Base-by-base conservation (phyloP, 108 stramenopile species). In the Asterionellopsis glacialis region DNA sequence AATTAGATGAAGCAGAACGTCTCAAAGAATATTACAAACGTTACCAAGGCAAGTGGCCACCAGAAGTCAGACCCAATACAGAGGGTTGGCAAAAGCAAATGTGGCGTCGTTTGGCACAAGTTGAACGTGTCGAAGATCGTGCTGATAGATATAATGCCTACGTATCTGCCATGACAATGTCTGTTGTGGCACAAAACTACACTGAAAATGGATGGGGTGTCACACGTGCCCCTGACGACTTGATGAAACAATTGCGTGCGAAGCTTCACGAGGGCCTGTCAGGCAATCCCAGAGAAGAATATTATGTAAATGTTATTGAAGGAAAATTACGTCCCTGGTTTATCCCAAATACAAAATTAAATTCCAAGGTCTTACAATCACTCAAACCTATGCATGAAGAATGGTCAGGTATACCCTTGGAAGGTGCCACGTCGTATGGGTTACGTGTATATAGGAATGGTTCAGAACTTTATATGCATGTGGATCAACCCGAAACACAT, bases 1-100 rank as follows among this genome's bases (percentile, higher is more conserved):
- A n/a, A 26, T 27, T 54, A 27, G 15, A 15, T 27, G 83, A 84
- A 42, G 41, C 39, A 1, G 80, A 82, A 23, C 69, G 89, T 24
- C 24, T 86, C 44, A 68, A 25, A 23, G 79, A 72, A 55, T 84
- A 77, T 52, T 47, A 66, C 39, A 68, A 70, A 11, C 59, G 81
- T 24, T 33, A 33, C 33, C 74, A 80, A 12, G 75, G 85, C 53
- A 74, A 65, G 24, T 92, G 91, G 91, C 91, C 91, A 26, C 44
- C 75, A 12, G 33, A 16, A 16, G 40, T 57, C 1, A 4, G 11
- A 0, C 86, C 91, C 0, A 57, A 82, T 45, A 85, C 81, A 23
- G 67, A 64, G 0, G 91, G 91, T 13, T 92, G 87, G 87, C 55
- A 57, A 22, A 59, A 68, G 9, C 65, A 87, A 9, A 76, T 85